Conservation (phyloP, 228 moss, liverwort and hornwort genomes). For the Sphagnum magellanicum region DNA sequence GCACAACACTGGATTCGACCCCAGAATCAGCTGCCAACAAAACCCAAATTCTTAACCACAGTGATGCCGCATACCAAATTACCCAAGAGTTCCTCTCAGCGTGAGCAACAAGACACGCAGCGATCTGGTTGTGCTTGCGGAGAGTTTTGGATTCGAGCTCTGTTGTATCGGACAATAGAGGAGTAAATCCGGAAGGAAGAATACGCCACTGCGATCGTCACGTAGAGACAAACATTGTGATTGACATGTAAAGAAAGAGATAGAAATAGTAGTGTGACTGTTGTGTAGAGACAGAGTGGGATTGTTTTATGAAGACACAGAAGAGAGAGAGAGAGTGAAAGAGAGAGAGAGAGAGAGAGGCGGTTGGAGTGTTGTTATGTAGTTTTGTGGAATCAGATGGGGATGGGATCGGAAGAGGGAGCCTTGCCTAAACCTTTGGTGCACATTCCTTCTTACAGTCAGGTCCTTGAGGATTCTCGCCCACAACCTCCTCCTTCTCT, state of each 20-base stretch:
- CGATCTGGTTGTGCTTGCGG: background rate
- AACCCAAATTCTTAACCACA: background rate
- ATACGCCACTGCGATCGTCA: background rate
- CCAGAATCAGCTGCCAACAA: background rate
- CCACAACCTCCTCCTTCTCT: conserved; percentile 50
- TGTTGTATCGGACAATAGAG: background rate
- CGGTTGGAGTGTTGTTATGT: background rate
- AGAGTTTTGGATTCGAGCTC: background rate
- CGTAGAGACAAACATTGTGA: background rate
- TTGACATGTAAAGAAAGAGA: background rate
- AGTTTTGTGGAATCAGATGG: background rate
- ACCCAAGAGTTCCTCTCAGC: background rate
- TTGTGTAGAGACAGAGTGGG: background rate
- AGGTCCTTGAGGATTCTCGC: conserved; percentile 53
- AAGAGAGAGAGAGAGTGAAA: background rate
- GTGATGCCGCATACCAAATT: background rate
- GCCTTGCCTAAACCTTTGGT: conserved; percentile 30
- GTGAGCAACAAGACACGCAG: background rate
- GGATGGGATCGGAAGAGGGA: conserved; percentile 10
- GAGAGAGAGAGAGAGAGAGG: background rate
- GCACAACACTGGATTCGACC: background rate
- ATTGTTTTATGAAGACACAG: background rate
- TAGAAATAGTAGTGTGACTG: background rate
- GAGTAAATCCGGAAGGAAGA: background rate
- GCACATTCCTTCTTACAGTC: conserved; percentile 72